These are phyloP conservation scores for Pleurotus giganteus DNA, from an alignment of 768 basidiomycete species.

Conservation along the genomic window DNA sequence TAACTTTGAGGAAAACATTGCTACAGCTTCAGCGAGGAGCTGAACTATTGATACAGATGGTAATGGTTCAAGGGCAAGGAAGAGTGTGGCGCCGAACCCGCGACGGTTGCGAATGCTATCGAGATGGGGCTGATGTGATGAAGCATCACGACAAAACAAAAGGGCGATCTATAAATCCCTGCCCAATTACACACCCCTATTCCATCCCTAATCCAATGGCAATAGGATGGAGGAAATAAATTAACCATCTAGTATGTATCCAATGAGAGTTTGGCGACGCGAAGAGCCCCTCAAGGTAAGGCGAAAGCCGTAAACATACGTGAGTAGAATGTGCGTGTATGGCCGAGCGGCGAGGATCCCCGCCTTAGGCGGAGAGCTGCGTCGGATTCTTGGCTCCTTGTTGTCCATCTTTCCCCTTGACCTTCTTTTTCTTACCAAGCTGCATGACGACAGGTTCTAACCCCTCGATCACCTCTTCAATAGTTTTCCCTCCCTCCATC, in stretches of 20 bases:
- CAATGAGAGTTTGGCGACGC: too few species aligned
- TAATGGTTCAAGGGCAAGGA: slow-evolving; percentile 12
- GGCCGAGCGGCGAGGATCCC: background rate
- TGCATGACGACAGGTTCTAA: background rate
- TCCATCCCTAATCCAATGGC: background rate
- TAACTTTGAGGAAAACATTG: slow-evolving; percentile 58
- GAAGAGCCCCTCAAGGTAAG: too few species aligned
- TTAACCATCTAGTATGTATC: too few species aligned
- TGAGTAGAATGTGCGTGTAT: background rate
- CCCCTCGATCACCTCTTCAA: background rate
- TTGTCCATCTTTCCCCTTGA: background rate
- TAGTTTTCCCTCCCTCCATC: background rate
- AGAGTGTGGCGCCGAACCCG: slow-evolving; percentile 27
- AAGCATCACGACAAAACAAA: slow-evolving; percentile 6
- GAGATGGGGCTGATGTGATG: slow-evolving; percentile 7
- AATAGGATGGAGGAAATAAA: background rate
- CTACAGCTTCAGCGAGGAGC: slow-evolving; percentile 13
- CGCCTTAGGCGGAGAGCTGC: background rate
- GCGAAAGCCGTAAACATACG: too few species aligned
- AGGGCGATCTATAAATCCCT: slow-evolving; percentile 3
- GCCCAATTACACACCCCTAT: background rate
- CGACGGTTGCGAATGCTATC: slow-evolving; percentile 7
- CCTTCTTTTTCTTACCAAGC: background rate
- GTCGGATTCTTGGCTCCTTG: background rate
- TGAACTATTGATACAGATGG: slow-evolving; percentile 19